A percentile compares a stretch with the other conserved stretches of the same genome.
Conservation (phyloP, 2,329 filamentous ascomycete genomes). For the Scedosporium apiospermum region DNA sequence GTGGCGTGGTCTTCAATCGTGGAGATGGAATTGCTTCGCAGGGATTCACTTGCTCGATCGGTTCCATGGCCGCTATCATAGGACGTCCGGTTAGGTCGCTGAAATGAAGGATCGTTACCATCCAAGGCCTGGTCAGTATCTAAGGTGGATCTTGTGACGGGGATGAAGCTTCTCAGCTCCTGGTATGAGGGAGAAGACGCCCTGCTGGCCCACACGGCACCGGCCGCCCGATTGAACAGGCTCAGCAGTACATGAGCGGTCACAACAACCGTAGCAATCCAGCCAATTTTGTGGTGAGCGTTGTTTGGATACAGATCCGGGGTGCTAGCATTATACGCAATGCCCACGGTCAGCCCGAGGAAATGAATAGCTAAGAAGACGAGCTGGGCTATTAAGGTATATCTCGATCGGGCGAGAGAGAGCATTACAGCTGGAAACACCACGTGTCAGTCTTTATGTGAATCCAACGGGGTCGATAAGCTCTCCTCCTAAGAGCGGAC, state of each 20-base stretch:
- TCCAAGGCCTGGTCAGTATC: constrained; percentile 36
- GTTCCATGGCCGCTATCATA: constrained; percentile 68
- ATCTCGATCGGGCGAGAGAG: constrained; percentile 69
- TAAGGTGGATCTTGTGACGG: constrained; percentile 47
- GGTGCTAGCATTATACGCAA: constrained; percentile 69
- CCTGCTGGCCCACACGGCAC: constrained; percentile 12
- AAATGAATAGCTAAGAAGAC: constrained; percentile 55
- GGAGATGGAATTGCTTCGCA: constrained; percentile 56
- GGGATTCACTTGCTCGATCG: constrained; percentile 57
- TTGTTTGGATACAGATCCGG: constrained; percentile 83
- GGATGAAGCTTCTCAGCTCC: constrained; percentile 42
- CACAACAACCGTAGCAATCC: constrained; percentile 68
- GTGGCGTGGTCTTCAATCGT: constrained; percentile 41
- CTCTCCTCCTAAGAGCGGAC: too few relatives aligned
- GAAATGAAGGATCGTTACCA: constrained; percentile 8
- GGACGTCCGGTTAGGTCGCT: constrained; percentile 43
- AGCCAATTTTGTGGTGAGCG: constrained; percentile 80
- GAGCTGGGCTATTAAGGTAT: constrained; percentile 61
- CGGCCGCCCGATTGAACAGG: constrained; percentile 51
- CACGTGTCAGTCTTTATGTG: neutral
- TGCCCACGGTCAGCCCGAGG: constrained; percentile 53
- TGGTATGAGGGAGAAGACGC: neutral
- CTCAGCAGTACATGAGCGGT: constrained; percentile 61
- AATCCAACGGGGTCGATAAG: too few relatives aligned
- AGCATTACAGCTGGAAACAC: constrained; percentile 63